Evolutionary conservation across 2,329 filamentous ascomycete genomes (phyloP).

Genomic region (Chaetomiaceae sp.): DNA sequence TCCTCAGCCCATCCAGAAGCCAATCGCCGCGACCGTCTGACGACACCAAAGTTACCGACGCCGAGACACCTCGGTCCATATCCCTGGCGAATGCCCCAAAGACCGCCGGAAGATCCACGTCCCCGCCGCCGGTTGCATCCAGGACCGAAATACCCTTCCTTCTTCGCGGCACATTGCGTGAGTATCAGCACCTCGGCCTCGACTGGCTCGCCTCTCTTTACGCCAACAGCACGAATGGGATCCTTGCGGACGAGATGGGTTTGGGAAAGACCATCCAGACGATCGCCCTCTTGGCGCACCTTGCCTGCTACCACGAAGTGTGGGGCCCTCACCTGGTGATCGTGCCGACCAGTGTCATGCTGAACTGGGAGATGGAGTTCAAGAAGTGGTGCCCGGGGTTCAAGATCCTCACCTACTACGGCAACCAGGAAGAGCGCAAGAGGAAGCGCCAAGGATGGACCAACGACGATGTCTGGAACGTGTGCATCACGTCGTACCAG

Average conservation of each 20-base stretch:
- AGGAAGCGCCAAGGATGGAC: constrained; percentile 90
- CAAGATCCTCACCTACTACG: constrained; percentile 96
- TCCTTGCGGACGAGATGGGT: constrained; percentile 97
- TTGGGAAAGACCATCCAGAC: constrained; percentile 98
- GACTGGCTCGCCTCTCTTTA: constrained; percentile 96
- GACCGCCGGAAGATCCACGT: constrained; percentile 29
- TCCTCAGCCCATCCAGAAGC: constrained; percentile 39
- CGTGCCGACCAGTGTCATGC: constrained; percentile 94
- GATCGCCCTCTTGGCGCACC: constrained; percentile 84
- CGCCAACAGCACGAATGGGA: constrained; percentile 87
- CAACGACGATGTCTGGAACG: constrained; percentile 90
- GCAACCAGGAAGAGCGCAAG: constrained; percentile 84
- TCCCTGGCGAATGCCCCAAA: constrained; percentile 31
- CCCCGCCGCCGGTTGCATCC: constrained; percentile 33
- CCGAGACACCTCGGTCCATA: constrained; percentile 37
- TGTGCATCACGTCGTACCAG: constrained; percentile 96
- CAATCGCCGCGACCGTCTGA: constrained; percentile 45
- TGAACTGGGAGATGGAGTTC: constrained; percentile 99
- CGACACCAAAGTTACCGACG: constrained; percentile 47
- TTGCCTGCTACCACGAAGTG: constrained; percentile 81
- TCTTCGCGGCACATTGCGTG: constrained; percentile 79
- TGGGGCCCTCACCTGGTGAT: constrained; percentile 97
- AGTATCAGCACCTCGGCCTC: constrained; percentile 94
- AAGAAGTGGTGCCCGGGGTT: constrained; percentile 98
- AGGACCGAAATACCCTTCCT: constrained; percentile 76